A percentile compares a stretch with the other conserved stretches of the same genome.
These are phyloP conservation scores for Elaeagnus macrophylla DNA, from an alignment of 306 rosid genomes.

Conservation along the genomic window DNA sequence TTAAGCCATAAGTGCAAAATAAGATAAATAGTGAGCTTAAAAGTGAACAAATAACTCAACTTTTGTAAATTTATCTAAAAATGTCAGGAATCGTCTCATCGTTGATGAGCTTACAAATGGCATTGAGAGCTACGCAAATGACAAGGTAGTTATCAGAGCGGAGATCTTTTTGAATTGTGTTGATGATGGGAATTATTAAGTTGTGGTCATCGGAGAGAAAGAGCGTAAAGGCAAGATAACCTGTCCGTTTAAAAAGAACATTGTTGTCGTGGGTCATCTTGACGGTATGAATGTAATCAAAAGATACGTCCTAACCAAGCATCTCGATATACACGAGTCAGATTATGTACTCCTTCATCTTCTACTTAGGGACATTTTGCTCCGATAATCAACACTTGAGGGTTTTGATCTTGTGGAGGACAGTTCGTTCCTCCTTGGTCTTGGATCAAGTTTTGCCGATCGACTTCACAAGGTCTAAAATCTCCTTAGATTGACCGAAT, in stretches of 20 bases:
- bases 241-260: conserved; percentile 70
- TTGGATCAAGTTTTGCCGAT: conserved; percentile 97
- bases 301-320: conserved; percentile 42
- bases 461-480: conserved; percentile 80
- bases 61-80: no score
- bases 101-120: conserved; percentile 68
- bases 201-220: conserved; percentile 77
- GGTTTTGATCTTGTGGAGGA: conserved; percentile 81
- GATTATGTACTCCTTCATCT: conserved; percentile 92
- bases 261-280: conserved; percentile 88
- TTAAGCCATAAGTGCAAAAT: no score
- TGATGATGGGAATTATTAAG: conserved; percentile 80
- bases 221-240: conserved; percentile 84
- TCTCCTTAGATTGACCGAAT: conserved; percentile 89
- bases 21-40: no score
- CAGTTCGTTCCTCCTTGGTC: conserved; percentile 88
- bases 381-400: conserved; percentile 73
- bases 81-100: conserved; percentile 95
- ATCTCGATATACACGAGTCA: conserved; percentile 85
- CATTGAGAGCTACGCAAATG: conserved; percentile 81
- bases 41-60: no score
- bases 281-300: conserved; percentile 89
- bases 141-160: conserved; percentile 75
- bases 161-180: conserved; percentile 91
- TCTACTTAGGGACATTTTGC: conserved; percentile 77